Evolutionary conservation across 2,329 filamentous ascomycete genomes (phyloP).

Genomic region (Curvularia eragrostidis): DNA sequence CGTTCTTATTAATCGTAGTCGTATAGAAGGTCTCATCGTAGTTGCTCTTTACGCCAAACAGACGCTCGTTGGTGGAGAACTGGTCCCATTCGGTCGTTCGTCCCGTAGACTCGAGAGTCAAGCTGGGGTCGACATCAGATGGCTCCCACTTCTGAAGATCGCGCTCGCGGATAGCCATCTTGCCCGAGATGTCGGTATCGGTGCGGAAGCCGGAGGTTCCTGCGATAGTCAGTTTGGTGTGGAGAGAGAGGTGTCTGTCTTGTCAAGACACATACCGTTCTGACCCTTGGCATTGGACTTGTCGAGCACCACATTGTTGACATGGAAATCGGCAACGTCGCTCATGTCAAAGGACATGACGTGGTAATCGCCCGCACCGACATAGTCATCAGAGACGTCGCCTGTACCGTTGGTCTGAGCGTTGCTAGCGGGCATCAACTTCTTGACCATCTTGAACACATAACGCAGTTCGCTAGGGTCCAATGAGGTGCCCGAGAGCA

Average conservation of each 20-base stretch:
- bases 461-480: slow-evolving; percentile 62
- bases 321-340: slow-evolving; percentile 64
- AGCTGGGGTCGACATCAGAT: slow-evolving; percentile 67
- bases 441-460: slow-evolving; percentile 71
- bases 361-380: slow-evolving; percentile 57
- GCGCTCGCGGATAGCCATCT: slow-evolving; percentile 72
- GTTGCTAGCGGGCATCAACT: slow-evolving; percentile 50
- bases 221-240: slow-evolving; percentile 62
- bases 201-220: slow-evolving; percentile 73
- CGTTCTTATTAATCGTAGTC: slow-evolving; percentile 82
- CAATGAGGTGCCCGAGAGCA: slow-evolving; percentile 64
- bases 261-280: slow-evolving; percentile 60
- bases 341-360: slow-evolving; percentile 67
- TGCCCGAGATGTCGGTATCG: slow-evolving; percentile 84
- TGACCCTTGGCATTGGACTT: slow-evolving; percentile 59
- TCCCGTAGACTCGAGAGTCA: slow-evolving; percentile 70
- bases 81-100: slow-evolving; percentile 76
- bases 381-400: slow-evolving; percentile 52
- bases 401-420: slow-evolving; percentile 56
- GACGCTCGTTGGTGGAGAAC: slow-evolving; percentile 85
- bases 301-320: slow-evolving; percentile 60
- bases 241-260: background rate
- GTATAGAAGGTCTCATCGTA: slow-evolving; percentile 97
- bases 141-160: slow-evolving; percentile 83
- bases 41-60: slow-evolving; percentile 86